These are phyloP conservation scores for Colletotrichum incanum DNA, from an alignment of 2,329 filamentous ascomycete genomes.

Conservation along the genomic window DNA sequence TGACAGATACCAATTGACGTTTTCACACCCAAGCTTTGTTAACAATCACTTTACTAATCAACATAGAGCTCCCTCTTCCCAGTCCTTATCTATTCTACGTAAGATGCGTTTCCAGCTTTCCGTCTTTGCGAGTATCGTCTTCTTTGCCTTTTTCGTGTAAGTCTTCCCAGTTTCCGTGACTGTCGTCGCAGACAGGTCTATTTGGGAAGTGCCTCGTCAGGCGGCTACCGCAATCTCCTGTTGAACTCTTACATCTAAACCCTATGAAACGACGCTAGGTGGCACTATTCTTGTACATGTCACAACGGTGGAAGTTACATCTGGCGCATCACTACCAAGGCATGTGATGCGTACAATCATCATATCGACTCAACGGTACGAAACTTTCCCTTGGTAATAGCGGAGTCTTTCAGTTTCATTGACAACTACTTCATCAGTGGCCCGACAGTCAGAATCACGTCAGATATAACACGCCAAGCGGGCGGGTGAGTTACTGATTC, in stretches of 20 bases:
- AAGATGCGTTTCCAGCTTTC: constrained; percentile 8
- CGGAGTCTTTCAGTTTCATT: neutral
- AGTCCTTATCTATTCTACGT: too few relatives aligned
- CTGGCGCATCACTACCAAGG: constrained; percentile 7
- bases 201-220: neutral
- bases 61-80: neutral
- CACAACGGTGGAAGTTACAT: constrained; percentile 17
- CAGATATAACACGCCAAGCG: constrained; percentile 7
- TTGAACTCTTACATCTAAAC: neutral
- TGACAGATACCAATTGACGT: too few relatives aligned
- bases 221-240: too few relatives aligned
- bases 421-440: neutral
- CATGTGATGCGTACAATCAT: neutral
- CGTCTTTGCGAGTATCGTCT: neutral
- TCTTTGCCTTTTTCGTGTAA: constrained; percentile 8
- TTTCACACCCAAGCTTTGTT: neutral
- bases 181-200: neutral
- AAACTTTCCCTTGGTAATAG: neutral
- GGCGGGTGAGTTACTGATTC: constrained; percentile 1
- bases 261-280: neutral
- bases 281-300: constrained; percentile 19
- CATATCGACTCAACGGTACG: neutral
- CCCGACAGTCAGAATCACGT: constrained; percentile 3
- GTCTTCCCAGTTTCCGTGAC: neutral
- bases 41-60: neutral